Conservation (phyloP, 2,329 filamentous ascomycete species). For the Paracorniculantispora psalliotae region DNA sequence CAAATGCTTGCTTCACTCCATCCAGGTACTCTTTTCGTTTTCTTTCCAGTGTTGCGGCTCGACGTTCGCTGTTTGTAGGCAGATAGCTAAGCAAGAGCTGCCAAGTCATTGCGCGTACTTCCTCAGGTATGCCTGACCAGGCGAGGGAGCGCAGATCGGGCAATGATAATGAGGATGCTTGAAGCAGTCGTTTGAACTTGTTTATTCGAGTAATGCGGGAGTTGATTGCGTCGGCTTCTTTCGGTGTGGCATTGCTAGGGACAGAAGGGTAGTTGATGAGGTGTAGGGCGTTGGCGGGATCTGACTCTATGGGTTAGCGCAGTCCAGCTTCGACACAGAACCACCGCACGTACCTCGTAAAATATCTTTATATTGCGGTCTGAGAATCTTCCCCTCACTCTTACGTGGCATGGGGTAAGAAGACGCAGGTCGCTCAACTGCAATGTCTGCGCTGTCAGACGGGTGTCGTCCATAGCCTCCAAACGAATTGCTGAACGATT, state of each 20-base stretch:
- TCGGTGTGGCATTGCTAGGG: constrained; percentile 67
- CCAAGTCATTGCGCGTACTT: constrained; percentile 99
- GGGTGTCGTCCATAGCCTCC: constrained; percentile 48
- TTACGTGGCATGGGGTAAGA: constrained; percentile 86
- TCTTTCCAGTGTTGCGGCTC: constrained; percentile 82
- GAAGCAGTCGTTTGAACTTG: constrained; percentile 94
- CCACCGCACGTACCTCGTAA: constrained; percentile 52
- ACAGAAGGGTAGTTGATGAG: constrained; percentile 83
- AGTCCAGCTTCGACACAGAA: not conserved
- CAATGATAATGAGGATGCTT: constrained; percentile 83
- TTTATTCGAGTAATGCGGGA: constrained; percentile 91
- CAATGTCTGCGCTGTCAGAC: constrained; percentile 89
- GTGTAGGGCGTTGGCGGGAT: constrained; percentile 89
- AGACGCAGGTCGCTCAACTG: constrained; percentile 77
- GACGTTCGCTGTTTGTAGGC: constrained; percentile 90
- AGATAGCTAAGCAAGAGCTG: constrained; percentile 91
- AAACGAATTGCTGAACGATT: constrained; percentile 33
- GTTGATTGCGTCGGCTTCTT: constrained; percentile 80
- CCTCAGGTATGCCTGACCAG: constrained; percentile 91
- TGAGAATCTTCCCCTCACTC: constrained; percentile 87
- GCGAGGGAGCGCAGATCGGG: constrained; percentile 78
- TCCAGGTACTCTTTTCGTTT: constrained; percentile 97
- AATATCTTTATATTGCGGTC: constrained; percentile 97
- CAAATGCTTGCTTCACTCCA: constrained; percentile 71
- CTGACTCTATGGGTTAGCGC: constrained; percentile 29